Base-by-base conservation (phyloP, 2,329 filamentous ascomycete species). In the Drechslerella dactyloides region DNA sequence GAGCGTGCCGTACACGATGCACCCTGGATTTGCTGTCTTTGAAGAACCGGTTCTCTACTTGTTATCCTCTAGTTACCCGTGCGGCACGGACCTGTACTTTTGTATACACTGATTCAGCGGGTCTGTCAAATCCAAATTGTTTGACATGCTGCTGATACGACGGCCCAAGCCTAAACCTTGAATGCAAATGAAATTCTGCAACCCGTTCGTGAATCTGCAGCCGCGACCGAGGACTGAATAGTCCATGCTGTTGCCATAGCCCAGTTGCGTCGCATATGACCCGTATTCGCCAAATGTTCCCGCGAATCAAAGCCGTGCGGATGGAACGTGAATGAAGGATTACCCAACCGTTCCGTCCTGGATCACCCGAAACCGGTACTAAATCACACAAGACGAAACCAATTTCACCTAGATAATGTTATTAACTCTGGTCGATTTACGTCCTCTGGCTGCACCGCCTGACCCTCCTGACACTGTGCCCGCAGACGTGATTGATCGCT, bases 41-140 rank as follows among this genome's bases (percentile, higher is more conserved):
- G 51, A 60, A 64, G 64, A 72, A 42, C 68, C 68, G 60, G 40
- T 23, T 40, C 33, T 23, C 58, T 42, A 53, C 55, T 61, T 63
- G 65, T 57, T 24, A 54, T 55, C 53, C 44, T 62, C n/a, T 2
- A 10, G 46, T 17, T 4, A n/a, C 19, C 15, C 30, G 42, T 72
- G 68, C 68, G 68, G 68, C 68, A 72, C 60, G 56, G 60, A 59
- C 60, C n/a, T 54, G 66, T 54, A 64, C 59, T 48, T 54, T 13
- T 13, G 13, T 42, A 42, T 42, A 6, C 4, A 42, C 13, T 2
- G 15, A 15, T 13, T 64, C 21, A 50, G 51, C 33, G 42, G 2
- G 27, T 58, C 17, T 30, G 24, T 44, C 44, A 42, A 62, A 33
- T 53, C 21, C n/a, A 15, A 35, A 17, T 1, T 58, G 15, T 15